Conservation (phyloP, 495 filamentous ascomycete species). For the Echria macrotheca region DNA sequence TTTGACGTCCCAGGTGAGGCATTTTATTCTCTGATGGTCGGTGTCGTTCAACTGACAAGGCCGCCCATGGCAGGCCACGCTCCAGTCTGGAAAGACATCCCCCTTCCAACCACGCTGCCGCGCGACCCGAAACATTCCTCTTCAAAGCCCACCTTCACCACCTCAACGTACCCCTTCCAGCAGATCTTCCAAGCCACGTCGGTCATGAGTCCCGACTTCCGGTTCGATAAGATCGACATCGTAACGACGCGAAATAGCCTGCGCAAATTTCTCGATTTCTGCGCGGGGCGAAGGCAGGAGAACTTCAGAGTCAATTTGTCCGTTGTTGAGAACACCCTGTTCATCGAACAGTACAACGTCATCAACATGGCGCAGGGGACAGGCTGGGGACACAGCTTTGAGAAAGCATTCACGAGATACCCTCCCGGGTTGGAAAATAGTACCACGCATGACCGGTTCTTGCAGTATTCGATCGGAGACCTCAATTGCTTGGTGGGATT, state of each 20-base stretch:
- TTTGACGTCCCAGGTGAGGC: constrained; percentile 6
- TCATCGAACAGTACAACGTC: constrained; percentile 7
- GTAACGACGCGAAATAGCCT: constrained; percentile 10
- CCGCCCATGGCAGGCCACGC: constrained; percentile 1
- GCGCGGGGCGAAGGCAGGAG: neutral
- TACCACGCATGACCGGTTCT: constrained; percentile 5
- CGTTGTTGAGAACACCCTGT: constrained; percentile 5
- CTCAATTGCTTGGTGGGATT: constrained; percentile 5
- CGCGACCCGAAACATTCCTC: neutral
- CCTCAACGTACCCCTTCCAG: constrained; percentile 2
- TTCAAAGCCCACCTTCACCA: neutral
- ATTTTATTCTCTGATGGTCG: neutral
- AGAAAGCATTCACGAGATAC: constrained; percentile 1
- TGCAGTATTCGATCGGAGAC: constrained; percentile 1
- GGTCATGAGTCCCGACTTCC: constrained; percentile 8
- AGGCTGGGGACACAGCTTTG: constrained; percentile 9
- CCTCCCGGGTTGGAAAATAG: constrained; percentile 2
- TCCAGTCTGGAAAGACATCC: constrained; percentile 1
- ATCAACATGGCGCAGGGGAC: neutral
- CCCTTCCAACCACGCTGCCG: constrained; percentile 2
- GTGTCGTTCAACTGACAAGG: neutral
- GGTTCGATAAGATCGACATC: constrained; percentile 8
- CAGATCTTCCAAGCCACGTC: constrained; percentile 8
- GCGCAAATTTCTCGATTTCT: constrained; percentile 12
- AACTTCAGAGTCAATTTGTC: constrained; percentile 8